Conservation (phyloP, 495 filamentous ascomycete genomes). For the Collariella sp. region DNA sequence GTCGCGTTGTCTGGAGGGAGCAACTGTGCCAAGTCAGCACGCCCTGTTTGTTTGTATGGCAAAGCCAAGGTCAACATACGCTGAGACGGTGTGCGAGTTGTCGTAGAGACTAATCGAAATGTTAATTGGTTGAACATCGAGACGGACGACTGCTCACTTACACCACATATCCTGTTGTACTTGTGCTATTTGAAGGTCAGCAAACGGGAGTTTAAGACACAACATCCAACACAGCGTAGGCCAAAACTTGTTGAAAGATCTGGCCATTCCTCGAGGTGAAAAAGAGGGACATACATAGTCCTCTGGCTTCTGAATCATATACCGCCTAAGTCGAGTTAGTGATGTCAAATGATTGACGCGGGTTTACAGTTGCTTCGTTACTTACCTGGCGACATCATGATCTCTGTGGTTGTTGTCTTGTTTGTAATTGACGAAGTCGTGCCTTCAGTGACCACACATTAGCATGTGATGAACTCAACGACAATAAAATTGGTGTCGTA, state of each 20-base stretch:
- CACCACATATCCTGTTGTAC: conserved; percentile 81
- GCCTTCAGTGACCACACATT: conserved; percentile 57
- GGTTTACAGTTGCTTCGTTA: not conserved
- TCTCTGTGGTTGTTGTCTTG: conserved; percentile 76
- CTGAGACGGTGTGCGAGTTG: conserved; percentile 72
- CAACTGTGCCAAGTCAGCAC: conserved; percentile 35
- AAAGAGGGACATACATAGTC: conserved; percentile 38
- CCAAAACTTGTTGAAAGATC: not conserved
- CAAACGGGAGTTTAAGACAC: not conserved
- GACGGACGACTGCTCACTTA: conserved; percentile 20
- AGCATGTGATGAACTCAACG: not conserved
- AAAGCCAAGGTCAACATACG: conserved; percentile 15
- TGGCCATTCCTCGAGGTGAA: not conserved
- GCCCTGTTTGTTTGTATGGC: not conserved
- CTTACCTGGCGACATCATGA: conserved; percentile 51
- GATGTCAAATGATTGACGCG: not conserved
- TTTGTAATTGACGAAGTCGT: conserved; percentile 91
- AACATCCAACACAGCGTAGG: conserved; percentile 34
- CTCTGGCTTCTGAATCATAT: conserved; percentile 75
- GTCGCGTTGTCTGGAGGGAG: conserved; percentile 70
- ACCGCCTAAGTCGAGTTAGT: conserved; percentile 46
- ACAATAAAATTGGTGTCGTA: not conserved
- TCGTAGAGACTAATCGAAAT: conserved; percentile 50
- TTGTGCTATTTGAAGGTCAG: conserved; percentile 50
- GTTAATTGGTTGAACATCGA: conserved; percentile 8